Evolutionary conservation across 2,329 filamentous ascomycete species (phyloP), one percentile per base, ranked within the genome.

Genomic region (Ophioceras dolichostomum): DNA sequence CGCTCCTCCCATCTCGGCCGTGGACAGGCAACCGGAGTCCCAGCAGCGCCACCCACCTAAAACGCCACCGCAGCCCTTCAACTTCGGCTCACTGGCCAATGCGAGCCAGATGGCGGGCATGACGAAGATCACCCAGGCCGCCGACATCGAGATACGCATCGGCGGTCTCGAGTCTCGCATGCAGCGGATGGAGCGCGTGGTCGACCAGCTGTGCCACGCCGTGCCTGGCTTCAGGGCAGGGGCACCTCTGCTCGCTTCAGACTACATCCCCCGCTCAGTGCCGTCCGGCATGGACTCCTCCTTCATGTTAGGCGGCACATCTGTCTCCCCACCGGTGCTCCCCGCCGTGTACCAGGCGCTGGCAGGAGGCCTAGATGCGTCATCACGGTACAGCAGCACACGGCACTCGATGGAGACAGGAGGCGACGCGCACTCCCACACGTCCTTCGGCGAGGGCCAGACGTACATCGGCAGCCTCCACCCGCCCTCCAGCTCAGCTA

Each of bases 91-190:
- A 34, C 12, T 29, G 10, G 50, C 55, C 9, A 53, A 57, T 16
- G 59, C 66, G 49, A 63, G 62, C 33, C 61, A 64, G 44, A 61
- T 68, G 55, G 58, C 62, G 0, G 66, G 62, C 20, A 71, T 73
- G 68, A n/a, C n/a, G n/a, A 75, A 69, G 47, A 75, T 75, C 41
- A 74, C 71, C 2, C 62, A 73, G 44, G 67, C 65, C 13, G 65
- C 63, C 10, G 68, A 60, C 44, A 49, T 76, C 9, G 72, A 77
- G 46, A 63, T 64, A 9, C 63, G 73, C 10, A 60, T 79, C 14
- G 57, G 57, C 8, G 53, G 54, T 12, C 55, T 79, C 9, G 75
- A 79, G 47, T 54, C 57, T 5, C 63, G 65, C 5, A 63, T 76
- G 47, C 55, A 62, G 16, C 67, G 63, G 30, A 54, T 78, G 42